Evolutionary conservation across 495 filamentous ascomycete genomes (phyloP), one percentile per base, ranked within the genome.

Genomic region (Darksidea phi): DNA sequence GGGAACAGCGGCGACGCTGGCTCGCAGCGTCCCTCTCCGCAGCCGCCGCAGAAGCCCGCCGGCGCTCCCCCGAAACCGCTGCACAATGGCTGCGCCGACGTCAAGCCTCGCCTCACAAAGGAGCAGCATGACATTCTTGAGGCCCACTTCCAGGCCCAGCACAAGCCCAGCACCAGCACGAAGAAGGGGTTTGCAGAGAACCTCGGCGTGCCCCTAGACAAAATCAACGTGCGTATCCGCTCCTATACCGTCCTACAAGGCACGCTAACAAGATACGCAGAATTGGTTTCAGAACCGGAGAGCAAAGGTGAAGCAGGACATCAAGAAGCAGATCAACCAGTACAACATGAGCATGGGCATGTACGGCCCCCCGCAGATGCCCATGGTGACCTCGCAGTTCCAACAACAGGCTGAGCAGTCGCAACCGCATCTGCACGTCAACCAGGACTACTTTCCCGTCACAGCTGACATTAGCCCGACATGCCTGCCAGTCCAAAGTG

Each of bases 201-300:
- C 6, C 60, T 77, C 28, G 64, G 65, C 2, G 72, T 76, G 12
- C 69, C 75, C 11, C 48, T 77, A 26, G 75, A 77, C 61, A 77
- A 77, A 53, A 72, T 77, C 64, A 77, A 77, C 50, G 74, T 76
- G 53, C 63, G 74, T 32, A 32, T 32, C 28, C 15, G 25, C 24
- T 12, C 18, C 43, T 15, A 12, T 28, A n/a, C 28, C 18, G 37
- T 23, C 42, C 10, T 34, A 17, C 48, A 46, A 15, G n/a, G 34
- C 37, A 13, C 2, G 58, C 51, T 67, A 61, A 64, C 43, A 21
- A n/a, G 37, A 48, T 17, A 34, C 21, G 32, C 53, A 77, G 74
- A 77, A 77, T 54, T 77, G 75, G 75, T 77, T 77, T 50, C 75
- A 77, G 63, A 77, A 77, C 64, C 70, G 75, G 11, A 32, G 75